Conservation (phyloP, 306 rosid species). For the Ziziphus jujuba region DNA sequence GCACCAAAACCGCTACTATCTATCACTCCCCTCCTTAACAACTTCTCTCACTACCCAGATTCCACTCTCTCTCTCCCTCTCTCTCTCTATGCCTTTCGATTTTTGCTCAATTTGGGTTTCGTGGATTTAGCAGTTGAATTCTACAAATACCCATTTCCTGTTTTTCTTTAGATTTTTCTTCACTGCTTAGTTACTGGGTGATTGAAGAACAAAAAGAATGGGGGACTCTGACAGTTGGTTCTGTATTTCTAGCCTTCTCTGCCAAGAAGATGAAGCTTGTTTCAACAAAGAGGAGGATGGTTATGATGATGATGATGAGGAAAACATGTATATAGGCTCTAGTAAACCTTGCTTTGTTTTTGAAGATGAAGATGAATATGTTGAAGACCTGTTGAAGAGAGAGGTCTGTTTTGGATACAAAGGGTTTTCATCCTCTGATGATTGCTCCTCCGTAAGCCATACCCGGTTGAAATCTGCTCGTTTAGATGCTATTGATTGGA, state of each 20-base stretch:
- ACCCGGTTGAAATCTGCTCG: slow-evolving; percentile 59
- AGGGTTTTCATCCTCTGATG: slow-evolving; percentile 19
- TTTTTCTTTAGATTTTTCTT: slow-evolving; percentile 19
- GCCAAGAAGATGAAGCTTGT: slow-evolving; percentile 53
- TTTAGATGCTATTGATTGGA: slow-evolving; percentile 67
- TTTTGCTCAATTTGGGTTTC: slow-evolving; percentile 23
- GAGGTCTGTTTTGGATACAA: slow-evolving; percentile 55
- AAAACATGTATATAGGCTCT: slow-evolving; percentile 14
- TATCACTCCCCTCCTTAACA: slow-evolving; percentile 16
- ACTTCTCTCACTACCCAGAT: slow-evolving; percentile 28
- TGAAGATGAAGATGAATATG: slow-evolving; percentile 62
- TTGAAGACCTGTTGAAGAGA: slow-evolving; percentile 52
- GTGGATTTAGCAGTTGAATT: slow-evolving; percentile 39
- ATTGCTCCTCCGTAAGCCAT: slow-evolving; percentile 22
- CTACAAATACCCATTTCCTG: slow-evolving; percentile 24
- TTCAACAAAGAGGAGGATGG: slow-evolving; percentile 31
- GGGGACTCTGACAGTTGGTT: slow-evolving; percentile 37
- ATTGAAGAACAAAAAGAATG: slow-evolving; percentile 32
- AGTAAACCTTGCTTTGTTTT: slow-evolving; percentile 26
- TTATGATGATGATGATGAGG: slow-evolving; percentile 23
- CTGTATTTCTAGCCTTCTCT: slow-evolving; percentile 53
- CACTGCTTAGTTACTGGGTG: slow-evolving; percentile 21
- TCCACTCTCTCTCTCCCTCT: slow-evolving; percentile 21
- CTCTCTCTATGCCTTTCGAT: slow-evolving; percentile 4
- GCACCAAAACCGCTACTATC: slow-evolving; percentile 68